Base-by-base conservation (phyloP, 495 filamentous ascomycete species). In the Penicillium dipodomyicola region DNA sequence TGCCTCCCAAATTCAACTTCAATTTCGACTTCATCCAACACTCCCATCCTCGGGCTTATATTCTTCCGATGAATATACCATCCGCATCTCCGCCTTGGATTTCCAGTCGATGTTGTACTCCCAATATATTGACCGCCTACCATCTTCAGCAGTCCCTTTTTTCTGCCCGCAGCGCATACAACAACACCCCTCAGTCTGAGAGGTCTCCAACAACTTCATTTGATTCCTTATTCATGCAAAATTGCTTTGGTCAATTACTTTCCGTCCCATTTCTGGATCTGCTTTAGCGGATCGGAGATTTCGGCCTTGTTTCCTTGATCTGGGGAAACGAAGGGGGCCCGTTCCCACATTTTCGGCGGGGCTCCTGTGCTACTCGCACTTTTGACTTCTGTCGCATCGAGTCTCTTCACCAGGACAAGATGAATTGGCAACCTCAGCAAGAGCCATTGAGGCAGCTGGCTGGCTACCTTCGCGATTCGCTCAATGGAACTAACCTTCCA, bases 391-490 rank as follows among this genome's bases (percentile, higher is more conserved):
- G 58, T 65, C 58, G 65, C 62, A 56, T 46, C 48, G 27, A 60
- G 50, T 62, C 59, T 22, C 41, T 22, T 27, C 50, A 59, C 53
- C 41, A 52, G 48, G 53, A 45, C 65, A 75, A 63, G 56, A 96
- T 96, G 91, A 84, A 84, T 68, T 99, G 94, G 94, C 91, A 96
- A 78, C 95, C 94, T 32, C 82, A 90, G 70, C 82, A 87, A 59
- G 89, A 89, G 78, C 88, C 87, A 68, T 80, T 97, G 80, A 81
- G 82, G 78, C 90, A 96, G 79, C 83, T 99, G 41, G 88, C 91
- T 61, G 84, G 84, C 67, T 97, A 86, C 74, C 84, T 99, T 64
- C 87, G 83, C 74, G 91, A 97, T 76, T 96, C 95, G 47, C 80
- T 99, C 65, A 93, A 90, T 72, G 84, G 87, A 87, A 72, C 81